A percentile compares a stretch with the other conserved stretches of the same genome.
Evolutionary conservation across 75 land plant species (phyloP).

Genomic region (Selaginella tamariscina): DNA sequence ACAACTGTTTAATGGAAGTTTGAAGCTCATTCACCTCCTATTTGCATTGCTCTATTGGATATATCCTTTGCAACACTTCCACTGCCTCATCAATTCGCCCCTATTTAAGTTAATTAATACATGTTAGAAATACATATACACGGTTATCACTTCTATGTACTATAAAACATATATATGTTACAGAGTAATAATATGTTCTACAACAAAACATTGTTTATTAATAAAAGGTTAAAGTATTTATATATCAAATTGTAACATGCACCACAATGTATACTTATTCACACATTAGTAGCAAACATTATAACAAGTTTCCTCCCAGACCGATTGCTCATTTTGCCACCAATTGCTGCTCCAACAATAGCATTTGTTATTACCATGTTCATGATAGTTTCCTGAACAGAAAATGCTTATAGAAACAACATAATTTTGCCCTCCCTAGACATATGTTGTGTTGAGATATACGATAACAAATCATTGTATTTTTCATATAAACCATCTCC

Average conservation of each 20-base stretch:
- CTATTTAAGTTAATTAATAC: conserved; percentile 33
- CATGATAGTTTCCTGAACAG: conserved; percentile 54
- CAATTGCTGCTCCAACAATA: conserved; percentile 66
- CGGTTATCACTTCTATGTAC: background rate
- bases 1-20: conserved; percentile 42
- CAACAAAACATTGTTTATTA: too few relatives aligned
- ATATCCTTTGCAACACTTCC: conserved; percentile 38
- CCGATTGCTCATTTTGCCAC: conserved; percentile 57
- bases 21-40: conserved; percentile 40
- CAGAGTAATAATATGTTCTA: too few relatives aligned
- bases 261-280: too few relatives aligned
- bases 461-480: too few relatives aligned
- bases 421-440: too few relatives aligned
- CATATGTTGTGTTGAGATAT: too few relatives aligned
- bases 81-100: conserved; percentile 37
- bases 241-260: background rate
- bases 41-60: conserved; percentile 46
- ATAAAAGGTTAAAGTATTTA: background rate
- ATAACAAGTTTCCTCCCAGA: conserved; percentile 41
- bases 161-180: too few relatives aligned
- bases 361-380: conserved; percentile 81
- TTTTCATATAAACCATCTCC: too few relatives aligned
- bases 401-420: too few relatives aligned
- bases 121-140: background rate
- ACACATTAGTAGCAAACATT: conserved; percentile 36